These are phyloP conservation scores for Apiospora pterosperma DNA, from an alignment of 2,329 filamentous ascomycete species.

Conservation along the genomic window DNA sequence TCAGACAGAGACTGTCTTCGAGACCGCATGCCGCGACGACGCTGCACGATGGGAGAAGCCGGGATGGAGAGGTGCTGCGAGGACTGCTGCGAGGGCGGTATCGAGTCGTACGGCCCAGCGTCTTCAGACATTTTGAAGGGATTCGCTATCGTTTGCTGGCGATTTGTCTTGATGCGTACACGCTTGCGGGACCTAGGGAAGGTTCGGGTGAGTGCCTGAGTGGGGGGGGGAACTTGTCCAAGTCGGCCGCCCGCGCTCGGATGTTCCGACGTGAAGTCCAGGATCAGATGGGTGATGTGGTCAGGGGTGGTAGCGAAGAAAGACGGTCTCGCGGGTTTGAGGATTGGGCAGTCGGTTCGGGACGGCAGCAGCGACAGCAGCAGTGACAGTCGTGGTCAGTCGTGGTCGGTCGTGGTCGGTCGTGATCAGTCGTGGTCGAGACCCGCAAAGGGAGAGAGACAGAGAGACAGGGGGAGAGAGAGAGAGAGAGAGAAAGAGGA, in stretches of 20 bases:
- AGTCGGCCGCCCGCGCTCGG: not conserved
- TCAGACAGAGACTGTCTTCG: conserved; percentile 4
- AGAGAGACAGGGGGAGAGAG: too few species aligned
- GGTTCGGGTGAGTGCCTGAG: not conserved
- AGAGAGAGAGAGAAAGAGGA: too few species aligned
- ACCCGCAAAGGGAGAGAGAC: too few species aligned
- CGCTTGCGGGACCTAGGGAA: not conserved
- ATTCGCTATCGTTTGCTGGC: not conserved
- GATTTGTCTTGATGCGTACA: not conserved
- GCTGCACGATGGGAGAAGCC: not conserved
- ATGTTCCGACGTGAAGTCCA: not conserved
- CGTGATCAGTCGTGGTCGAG: not conserved
- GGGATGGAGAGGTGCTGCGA: not conserved
- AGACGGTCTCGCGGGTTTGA: not conserved
- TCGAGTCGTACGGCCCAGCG: conserved; percentile 5
- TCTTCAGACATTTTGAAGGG: not conserved
- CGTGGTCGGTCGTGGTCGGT: not conserved
- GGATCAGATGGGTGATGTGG: not conserved
- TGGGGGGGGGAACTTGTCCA: not conserved
- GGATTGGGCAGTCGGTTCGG: not conserved
- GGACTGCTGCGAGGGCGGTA: not conserved
- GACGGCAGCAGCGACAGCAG: too few species aligned
- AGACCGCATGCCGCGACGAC: not conserved
- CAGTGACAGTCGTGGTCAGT: not conserved
- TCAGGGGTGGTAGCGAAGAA: not conserved